Evolutionary conservation across 2,329 filamentous ascomycete genomes (phyloP).

Genomic region (Raffaelea arxii): DNA sequence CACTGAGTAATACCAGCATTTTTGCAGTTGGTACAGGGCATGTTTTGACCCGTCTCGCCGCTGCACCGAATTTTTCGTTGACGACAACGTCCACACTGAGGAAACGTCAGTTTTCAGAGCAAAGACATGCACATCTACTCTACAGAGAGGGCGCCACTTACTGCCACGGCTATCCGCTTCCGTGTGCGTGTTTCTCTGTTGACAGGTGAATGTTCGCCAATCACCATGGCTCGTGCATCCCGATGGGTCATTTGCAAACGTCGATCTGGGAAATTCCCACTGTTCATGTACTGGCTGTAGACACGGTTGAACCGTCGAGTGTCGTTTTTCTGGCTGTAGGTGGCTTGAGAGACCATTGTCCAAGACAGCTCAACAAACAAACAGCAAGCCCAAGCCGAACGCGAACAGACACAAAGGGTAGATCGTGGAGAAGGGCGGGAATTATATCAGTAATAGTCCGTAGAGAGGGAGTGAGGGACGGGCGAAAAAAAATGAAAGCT

Average conservation of each 20-base stretch:
- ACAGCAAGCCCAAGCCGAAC: conserved; percentile 1
- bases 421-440: no score
- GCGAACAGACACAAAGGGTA: no score
- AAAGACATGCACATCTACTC: no score
- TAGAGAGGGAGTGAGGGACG: neutral
- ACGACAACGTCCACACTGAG: conserved; percentile 76
- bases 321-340: conserved; percentile 24
- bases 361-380: conserved; percentile 7
- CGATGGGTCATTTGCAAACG: conserved; percentile 22
- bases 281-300: conserved; percentile 26
- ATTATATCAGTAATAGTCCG: neutral
- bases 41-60: conserved; percentile 68
- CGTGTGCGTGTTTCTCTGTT: conserved; percentile 35
- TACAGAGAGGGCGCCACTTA: no score
- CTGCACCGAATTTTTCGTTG: conserved; percentile 94
- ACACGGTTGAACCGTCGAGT: conserved; percentile 31
- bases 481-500: neutral
- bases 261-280: conserved; percentile 11
- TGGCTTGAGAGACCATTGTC: conserved; percentile 33
- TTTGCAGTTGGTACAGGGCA: conserved; percentile 75
- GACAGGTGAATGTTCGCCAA: conserved; percentile 31
- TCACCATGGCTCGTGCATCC: conserved; percentile 25
- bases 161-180: conserved; percentile 50
- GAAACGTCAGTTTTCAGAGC: neutral
- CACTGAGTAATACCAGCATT: conserved; percentile 62